Evolutionary conservation across 176 grass and related monocot genomes (phyloP), one percentile per base, ranked within the genome.

Genomic region (Dactylis glomerata): DNA sequence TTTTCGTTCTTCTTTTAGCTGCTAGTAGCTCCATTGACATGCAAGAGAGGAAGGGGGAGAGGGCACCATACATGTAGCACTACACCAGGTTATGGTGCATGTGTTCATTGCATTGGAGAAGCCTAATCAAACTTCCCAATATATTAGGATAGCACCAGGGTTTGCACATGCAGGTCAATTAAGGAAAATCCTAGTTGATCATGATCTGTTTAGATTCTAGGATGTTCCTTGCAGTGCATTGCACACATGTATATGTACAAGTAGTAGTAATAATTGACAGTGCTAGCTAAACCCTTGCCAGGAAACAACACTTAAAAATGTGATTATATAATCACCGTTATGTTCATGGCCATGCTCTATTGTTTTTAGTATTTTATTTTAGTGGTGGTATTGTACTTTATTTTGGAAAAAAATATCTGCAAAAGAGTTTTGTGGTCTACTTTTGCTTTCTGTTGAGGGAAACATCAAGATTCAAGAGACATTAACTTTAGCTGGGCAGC

Each of bases 1-100:
- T 79, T 78, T 83, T 24, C 6, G 73, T 84, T 22, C 6, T 88
- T 65, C 26, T 73, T 74, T 64, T 74, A 88, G 81, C 17, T 51
- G 75, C 32, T 49, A 59, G 24, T 76, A 38, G 42, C 69, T 59
- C 20, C 72, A 62, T 77, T 71, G 80, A 61, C 30, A 74, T 50
- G 71, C 30, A 61, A 36, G 59, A 31, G 59, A 8, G 32, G 30
- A 32, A 22, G 26, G 20, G 12, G 32, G 51, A 32, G 23, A 26
- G 58, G 37, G 47, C 85, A 87, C 85, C 68, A 63, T n/a, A 46
- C 63, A 56, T 15, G 10, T 17, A 62, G 68, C 26, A 40, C 11
- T 50, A 34, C 44, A 68, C 11, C n/a, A 51, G 20, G 36, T n/a
- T 83, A 10, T 26, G 37, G 72, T 67, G 70, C 44, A 67, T 77